Evolutionary conservation across 768 basidiomycete species (phyloP).

Genomic region (Clathrus columnatus): DNA sequence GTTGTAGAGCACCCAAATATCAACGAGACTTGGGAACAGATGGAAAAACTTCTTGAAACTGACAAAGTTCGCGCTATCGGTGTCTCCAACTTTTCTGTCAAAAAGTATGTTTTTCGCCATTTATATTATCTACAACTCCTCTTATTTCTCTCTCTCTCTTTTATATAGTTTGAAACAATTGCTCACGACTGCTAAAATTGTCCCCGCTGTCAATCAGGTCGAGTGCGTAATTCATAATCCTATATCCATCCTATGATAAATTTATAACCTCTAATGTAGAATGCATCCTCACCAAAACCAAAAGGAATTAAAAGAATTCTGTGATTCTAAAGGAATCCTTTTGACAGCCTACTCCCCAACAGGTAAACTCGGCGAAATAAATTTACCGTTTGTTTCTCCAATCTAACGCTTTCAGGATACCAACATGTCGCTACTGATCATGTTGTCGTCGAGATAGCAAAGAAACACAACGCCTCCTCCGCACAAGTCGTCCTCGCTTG

Average conservation of each 20-base stretch:
- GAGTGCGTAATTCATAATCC: constrained; percentile 20
- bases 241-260: not conserved
- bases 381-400: not conserved
- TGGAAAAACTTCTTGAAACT: constrained; percentile 40
- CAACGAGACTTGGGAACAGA: constrained; percentile 39
- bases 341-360: constrained; percentile 43
- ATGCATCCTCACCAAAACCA: constrained; percentile 46
- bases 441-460: constrained; percentile 33
- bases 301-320: constrained; percentile 37
- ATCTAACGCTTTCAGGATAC: constrained; percentile 25
- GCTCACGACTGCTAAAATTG: constrained; percentile 32
- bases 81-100: constrained; percentile 52
- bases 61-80: constrained; percentile 45
- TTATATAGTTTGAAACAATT: constrained; percentile 16
- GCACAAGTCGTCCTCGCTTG: constrained; percentile 45
- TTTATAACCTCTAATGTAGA: constrained; percentile 18
- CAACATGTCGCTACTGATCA: constrained; percentile 38
- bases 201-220: constrained; percentile 41
- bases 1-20: constrained; percentile 17
- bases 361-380: constrained; percentile 19
- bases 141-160: not conserved
- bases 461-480: constrained; percentile 37
- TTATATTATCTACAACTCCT: not conserved
- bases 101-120: constrained; percentile 30
- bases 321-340: constrained; percentile 39